Base-by-base conservation (phyloP, 208 protist genomes). In the Naegleria gruberi region DNA sequence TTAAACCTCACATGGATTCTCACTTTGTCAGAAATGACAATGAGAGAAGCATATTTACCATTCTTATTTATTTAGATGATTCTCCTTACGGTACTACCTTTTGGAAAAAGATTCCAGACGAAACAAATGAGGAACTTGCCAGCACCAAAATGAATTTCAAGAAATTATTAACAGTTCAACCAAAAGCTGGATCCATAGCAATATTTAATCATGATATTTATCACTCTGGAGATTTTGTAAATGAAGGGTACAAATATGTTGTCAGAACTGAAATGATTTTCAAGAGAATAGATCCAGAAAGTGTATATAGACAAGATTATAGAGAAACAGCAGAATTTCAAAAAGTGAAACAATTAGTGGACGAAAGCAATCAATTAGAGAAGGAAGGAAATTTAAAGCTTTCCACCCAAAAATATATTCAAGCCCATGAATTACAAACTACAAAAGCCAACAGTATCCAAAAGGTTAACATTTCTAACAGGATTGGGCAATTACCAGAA, bases 11-110 rank as follows among this genome's bases (percentile, higher is more conserved):
- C 81, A 83, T 82, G 12, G 91, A 92, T 47, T 46, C 44, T 17
- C 43, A 42, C 0, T 90, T 77, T 51, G 89, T 84, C n/a, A 51
- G 51, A 6, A 55, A 45, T 40, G 41, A 47, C 44, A 37, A 92
- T 44, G 90, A 44, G 40, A 41, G 91, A 46, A 87, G 65, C 34
- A 90, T 92, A 4, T 92, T 90, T 46, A 91, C 91, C 0, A 55
- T 92, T 30, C 43, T 90, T 51, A 73, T 92, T 4, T 92, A 92
- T n/a, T 81, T 92, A 1, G 91, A 92, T 41, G 82, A 92, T 23
- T 45, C 88, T 4, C 91, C 47, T 84, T 15, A 88, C n/a, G 91
- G 91, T 51, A 89, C 89, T 55, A 55, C 77, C n/a, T 87, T 82
- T 23, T n/a, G n/a, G n/a, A n/a, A n/a, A n/a, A n/a, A n/a, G n/a